phyloP scores from a whole-genome alignment of 345 rosid species.

The Microthlaspi erraticum region DNA sequence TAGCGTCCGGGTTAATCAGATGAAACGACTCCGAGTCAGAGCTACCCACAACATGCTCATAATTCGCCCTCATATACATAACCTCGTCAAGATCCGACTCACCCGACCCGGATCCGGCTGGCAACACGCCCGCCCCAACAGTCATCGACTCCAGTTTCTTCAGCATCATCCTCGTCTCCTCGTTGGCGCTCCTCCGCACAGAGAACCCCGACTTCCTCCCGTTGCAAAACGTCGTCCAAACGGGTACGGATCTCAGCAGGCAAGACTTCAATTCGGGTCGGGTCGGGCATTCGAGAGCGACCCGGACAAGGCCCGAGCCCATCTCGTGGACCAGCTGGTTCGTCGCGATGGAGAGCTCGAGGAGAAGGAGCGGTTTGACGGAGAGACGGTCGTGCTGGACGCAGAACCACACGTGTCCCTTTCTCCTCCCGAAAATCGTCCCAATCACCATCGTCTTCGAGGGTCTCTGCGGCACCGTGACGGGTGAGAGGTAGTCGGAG shows the following conservation, averaged over 20 bases:
- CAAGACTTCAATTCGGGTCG: slow-evolving; percentile 57
- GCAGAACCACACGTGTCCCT: slow-evolving; percentile 91
- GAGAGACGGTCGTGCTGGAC: slow-evolving; percentile 83
- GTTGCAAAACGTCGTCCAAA: slow-evolving; percentile 76
- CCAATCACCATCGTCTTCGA: slow-evolving; percentile 87
- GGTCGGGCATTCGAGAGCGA: slow-evolving; percentile 72
- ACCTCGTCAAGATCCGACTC: slow-evolving; percentile 63
- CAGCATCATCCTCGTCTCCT: slow-evolving; percentile 58
- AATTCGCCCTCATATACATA: slow-evolving; percentile 85
- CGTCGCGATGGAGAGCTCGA: slow-evolving; percentile 76
- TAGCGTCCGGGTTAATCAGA: slow-evolving; percentile 70
- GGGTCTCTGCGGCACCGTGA: slow-evolving; percentile 52
- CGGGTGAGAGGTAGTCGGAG: slow-evolving; percentile 32
- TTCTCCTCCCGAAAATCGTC: slow-evolving; percentile 76
- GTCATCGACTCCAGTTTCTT: slow-evolving; percentile 77
- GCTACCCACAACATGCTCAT: slow-evolving; percentile 75
- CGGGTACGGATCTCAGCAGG: slow-evolving; percentile 66
- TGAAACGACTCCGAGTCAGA: slow-evolving; percentile 87
- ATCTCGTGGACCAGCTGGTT: slow-evolving; percentile 71
- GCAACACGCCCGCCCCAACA: slow-evolving; percentile 82
- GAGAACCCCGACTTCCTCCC: slow-evolving; percentile 72
- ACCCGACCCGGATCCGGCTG: slow-evolving; percentile 45
- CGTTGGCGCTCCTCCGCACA: slow-evolving; percentile 52
- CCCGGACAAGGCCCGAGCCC: slow-evolving; percentile 70
- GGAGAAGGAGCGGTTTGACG: slow-evolving; percentile 66